A percentile compares a stretch with the other conserved stretches of the same genome.
Conservation (phyloP, 2,329 filamentous ascomycete species). For the Diaporthe sp. region DNA sequence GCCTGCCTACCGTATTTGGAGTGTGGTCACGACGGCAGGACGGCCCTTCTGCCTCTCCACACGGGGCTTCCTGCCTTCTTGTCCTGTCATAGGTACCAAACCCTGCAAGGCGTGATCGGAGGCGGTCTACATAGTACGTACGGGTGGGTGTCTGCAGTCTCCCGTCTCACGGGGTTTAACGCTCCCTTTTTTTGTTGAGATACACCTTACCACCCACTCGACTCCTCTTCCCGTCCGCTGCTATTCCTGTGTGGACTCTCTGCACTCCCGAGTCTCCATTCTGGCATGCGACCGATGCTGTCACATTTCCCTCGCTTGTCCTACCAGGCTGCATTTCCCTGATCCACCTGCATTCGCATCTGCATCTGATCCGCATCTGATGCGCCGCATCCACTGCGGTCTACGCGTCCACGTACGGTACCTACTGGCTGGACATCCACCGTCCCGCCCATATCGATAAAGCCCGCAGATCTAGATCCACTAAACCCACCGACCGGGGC, state of each 20-base stretch:
- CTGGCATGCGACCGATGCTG: slow-evolving; percentile 2
- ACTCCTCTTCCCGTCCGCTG: background rate
- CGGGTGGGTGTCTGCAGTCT: background rate
- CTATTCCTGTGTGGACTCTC: background rate
- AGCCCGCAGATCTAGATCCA: slow-evolving; percentile 22
- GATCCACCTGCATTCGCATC: slow-evolving; percentile 18
- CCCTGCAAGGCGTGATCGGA: slow-evolving; percentile 17
- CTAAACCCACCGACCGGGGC: slow-evolving; percentile 10
- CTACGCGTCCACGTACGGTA: background rate
- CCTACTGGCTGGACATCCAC: background rate
- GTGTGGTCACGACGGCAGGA: slow-evolving; percentile 5
- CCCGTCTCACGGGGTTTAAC: background rate
- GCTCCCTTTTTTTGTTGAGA: slow-evolving; percentile 24
- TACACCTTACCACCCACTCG: background rate
- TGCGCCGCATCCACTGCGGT: background rate
- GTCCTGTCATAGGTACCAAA: background rate
- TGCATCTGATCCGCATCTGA: slow-evolving; percentile 27
- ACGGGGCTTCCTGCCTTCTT: background rate
- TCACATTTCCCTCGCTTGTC: slow-evolving; percentile 10
- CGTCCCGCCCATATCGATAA: slow-evolving; percentile 22
- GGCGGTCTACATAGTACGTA: slow-evolving; percentile 20
- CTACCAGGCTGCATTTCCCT: slow-evolving; percentile 22
- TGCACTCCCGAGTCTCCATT: slow-evolving; percentile 1
- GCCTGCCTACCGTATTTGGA: background rate
- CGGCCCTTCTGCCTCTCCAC: background rate